phyloP scores from a whole-genome alignment of 2,329 filamentous ascomycete species.

The Coniella lustricola region DNA sequence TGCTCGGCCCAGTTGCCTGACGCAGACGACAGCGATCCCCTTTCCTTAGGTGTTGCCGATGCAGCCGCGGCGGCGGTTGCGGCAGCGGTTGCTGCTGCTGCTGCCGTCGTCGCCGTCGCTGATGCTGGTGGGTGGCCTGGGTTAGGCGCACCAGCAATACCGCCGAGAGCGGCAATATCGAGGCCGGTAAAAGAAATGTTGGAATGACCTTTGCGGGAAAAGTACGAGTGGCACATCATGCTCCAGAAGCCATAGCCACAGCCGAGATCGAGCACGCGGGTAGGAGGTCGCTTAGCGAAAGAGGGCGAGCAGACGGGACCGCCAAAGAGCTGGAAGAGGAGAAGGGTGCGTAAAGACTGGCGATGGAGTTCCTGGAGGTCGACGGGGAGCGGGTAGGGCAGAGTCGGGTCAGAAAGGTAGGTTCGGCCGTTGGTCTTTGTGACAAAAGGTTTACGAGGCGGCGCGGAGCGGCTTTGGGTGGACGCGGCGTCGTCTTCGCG shows the following conservation, averaged over 20 bases:
- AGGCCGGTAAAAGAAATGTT: constrained; percentile 74
- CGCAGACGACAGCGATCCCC: constrained; percentile 1
- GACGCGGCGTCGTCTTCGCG: constrained; percentile 33
- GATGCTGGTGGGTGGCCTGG: background rate
- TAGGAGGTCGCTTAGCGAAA: constrained; percentile 60
- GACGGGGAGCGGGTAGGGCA: constrained; percentile 79
- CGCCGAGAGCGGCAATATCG: constrained; percentile 61
- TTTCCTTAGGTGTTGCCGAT: constrained; percentile 1
- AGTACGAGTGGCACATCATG: constrained; percentile 77
- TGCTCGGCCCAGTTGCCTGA: constrained; percentile 14
- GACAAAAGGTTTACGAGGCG: constrained; percentile 49
- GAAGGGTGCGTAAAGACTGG: constrained; percentile 75
- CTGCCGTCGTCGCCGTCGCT: too few species aligned
- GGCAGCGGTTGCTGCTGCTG: too few species aligned
- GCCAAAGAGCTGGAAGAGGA: constrained; percentile 75
- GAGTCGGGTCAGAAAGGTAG: constrained; percentile 67
- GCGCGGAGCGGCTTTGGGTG: constrained; percentile 23
- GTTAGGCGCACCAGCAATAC: constrained; percentile 14
- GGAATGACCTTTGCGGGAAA: constrained; percentile 58
- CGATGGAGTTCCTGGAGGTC: constrained; percentile 83
- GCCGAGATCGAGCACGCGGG: constrained; percentile 74
- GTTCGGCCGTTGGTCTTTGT: constrained; percentile 67
- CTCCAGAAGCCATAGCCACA: constrained; percentile 90
- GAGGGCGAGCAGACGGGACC: constrained; percentile 68
- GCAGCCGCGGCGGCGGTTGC: too few species aligned